Percentiles rank a stretch among this genome's conserved stretches.
phyloP scores from a whole-genome alignment of 345 rosid species.

The Hypericum androsaemum region DNA sequence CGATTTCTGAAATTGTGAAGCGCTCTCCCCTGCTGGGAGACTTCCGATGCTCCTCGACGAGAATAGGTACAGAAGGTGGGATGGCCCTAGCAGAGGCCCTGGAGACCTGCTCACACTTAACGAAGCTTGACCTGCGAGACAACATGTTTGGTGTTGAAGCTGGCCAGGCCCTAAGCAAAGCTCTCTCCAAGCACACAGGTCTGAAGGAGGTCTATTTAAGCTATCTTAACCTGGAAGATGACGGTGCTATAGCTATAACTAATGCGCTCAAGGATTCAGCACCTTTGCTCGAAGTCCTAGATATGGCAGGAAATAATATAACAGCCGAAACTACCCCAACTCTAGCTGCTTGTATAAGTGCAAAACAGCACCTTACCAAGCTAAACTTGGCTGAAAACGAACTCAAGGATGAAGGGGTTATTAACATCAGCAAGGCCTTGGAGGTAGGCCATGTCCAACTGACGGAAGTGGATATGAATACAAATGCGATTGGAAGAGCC shows the following conservation, averaged over 20 bases:
- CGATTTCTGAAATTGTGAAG: constrained; percentile 62
- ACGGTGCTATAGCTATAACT: constrained; percentile 52
- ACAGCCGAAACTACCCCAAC: constrained; percentile 53
- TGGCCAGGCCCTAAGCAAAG: constrained; percentile 65
- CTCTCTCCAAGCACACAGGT: constrained; percentile 43
- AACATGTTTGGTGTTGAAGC: constrained; percentile 78
- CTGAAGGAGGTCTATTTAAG: constrained; percentile 71
- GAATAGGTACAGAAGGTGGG: constrained; percentile 74
- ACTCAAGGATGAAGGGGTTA: constrained; percentile 72
- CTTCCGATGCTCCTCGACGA: constrained; percentile 81
- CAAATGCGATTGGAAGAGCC: constrained; percentile 48
- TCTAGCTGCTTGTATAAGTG: constrained; percentile 50
- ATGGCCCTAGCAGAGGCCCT: constrained; percentile 71
- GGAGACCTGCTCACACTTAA: constrained; percentile 43
- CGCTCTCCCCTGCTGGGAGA: constrained; percentile 54
- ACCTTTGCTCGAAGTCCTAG: constrained; percentile 56
- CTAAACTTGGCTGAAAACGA: constrained; percentile 85
- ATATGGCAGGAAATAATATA: constrained; percentile 88
- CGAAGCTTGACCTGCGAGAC: constrained; percentile 82
- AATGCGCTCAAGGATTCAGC: constrained; percentile 62
- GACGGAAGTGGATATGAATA: constrained; percentile 56
- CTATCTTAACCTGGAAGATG: constrained; percentile 78
- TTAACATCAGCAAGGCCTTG: constrained; percentile 50
- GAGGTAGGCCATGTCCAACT: constrained; percentile 45
- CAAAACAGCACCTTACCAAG: constrained; percentile 47